Evolutionary conservation across 2,329 filamentous ascomycete genomes (phyloP), one percentile per base, ranked within the genome.

Genomic region (Parastagonospora avenae): DNA sequence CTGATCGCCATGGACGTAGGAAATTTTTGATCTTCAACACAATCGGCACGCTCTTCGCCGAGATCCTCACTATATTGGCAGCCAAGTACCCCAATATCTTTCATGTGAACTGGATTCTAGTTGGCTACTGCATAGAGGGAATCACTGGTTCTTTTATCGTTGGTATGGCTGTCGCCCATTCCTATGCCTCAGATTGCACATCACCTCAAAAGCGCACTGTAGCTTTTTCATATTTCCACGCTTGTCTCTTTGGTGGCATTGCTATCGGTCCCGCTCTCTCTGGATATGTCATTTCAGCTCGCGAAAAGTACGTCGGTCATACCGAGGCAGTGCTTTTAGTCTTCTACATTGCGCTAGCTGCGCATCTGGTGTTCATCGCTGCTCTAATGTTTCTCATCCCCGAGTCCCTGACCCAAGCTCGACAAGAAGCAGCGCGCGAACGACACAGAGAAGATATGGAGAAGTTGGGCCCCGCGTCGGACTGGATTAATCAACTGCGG

Each of bases 131-230:
- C 8, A 79, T 92, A 39, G 94, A 99, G 67, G 94, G 94, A 4
- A 67, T 96, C 4, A 86, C 86, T 8, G 94, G 94, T 7, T 96
- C 92, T 0, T 96, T 97, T 70, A 96, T 92, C 1, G 85, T 91
- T 0, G 88, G 88, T 27, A 89, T 89, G 78, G 86, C 88, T 39
- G 77, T 96, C 50, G 87, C 85, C 16, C 88, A 95, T 71, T 91
- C 93, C 0, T 99, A 97, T 73, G 88, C 90, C 10, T 87, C 91
- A 35, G 94, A 99, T 73, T 96, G 91, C 73, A 93, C 92, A 0
- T 80, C 89, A 4, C 90, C 92, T 0, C 88, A 89, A 28, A 85
- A 85, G 65, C 86, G 94, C 15, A 90, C 88, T 52, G 89, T 96
- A 7, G 85, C 87, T 4, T 94, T 97, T 71, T 92, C 91, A 6